Conservation (phyloP, 345 rosid species). For the Syzygium oleosum region DNA sequence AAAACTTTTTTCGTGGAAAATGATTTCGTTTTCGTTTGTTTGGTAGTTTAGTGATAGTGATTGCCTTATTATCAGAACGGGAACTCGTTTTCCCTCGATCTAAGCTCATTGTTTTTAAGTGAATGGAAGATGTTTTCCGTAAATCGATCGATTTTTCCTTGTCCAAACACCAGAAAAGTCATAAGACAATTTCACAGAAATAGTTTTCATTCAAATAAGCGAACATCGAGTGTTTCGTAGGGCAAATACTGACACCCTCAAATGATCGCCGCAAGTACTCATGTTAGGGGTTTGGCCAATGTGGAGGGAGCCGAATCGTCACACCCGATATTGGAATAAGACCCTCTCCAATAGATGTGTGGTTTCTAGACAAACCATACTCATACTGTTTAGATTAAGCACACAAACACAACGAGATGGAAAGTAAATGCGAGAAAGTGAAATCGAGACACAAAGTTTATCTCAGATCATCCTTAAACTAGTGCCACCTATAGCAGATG, state of each 20-base stretch:
- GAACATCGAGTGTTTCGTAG: rapidly evolving
- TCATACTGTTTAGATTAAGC: too few relatives aligned
- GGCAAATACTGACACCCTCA: not conserved
- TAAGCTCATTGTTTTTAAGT: not conserved
- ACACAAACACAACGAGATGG: too few relatives aligned
- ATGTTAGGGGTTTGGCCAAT: rapidly evolving
- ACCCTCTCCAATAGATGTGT: not conserved
- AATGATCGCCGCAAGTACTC: not conserved
- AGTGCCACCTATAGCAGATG: too few relatives aligned
- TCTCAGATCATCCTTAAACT: too few relatives aligned
- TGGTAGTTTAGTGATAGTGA: too few relatives aligned
- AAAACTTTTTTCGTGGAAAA: too few relatives aligned
- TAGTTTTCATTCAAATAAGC: rapidly evolving
- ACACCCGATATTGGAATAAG: too few relatives aligned
- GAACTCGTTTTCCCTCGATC: rapidly evolving
- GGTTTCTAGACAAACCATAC: rapidly evolving
- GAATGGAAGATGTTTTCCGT: too few relatives aligned
- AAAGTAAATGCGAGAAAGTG: too few relatives aligned
- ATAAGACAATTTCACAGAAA: not conserved
- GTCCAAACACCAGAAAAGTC: not conserved
- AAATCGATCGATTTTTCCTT: too few relatives aligned
- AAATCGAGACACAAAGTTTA: too few relatives aligned
- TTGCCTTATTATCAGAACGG: rapidly evolving
- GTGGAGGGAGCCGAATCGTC: not conserved
- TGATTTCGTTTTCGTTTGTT: too few relatives aligned